Evolutionary conservation across 2,329 filamentous ascomycete genomes (phyloP).

Genomic region (Didymella pomorum): DNA sequence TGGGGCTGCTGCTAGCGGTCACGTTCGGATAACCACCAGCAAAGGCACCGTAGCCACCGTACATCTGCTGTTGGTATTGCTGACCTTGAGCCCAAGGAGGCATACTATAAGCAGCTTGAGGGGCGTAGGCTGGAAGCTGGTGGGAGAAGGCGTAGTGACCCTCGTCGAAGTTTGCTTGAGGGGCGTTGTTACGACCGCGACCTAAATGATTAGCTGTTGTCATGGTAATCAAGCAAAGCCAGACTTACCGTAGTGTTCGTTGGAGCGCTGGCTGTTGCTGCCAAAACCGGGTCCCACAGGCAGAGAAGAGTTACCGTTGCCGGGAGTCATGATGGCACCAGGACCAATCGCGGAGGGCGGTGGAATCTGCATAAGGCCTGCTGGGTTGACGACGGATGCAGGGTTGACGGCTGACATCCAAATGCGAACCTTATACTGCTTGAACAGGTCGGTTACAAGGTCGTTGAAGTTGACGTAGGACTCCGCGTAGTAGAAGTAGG

Average conservation of each 20-base stretch:
- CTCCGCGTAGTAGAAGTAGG: conserved; percentile 98
- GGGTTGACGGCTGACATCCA: conserved; percentile 99
- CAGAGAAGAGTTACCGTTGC: conserved; percentile 28
- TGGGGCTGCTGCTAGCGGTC: conserved; percentile 39
- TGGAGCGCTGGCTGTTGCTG: conserved; percentile 33
- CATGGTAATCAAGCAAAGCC: background rate
- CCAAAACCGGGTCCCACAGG: conserved; percentile 48
- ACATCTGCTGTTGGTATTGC: conserved; percentile 31
- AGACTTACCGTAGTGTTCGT: conserved; percentile 41
- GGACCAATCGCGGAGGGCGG: conserved; percentile 51
- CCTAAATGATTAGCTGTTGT: conserved; percentile 26
- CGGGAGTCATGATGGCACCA: conserved; percentile 45
- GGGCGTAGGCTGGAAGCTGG: conserved; percentile 38
- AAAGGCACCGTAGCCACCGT: conserved; percentile 32
- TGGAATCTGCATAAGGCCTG: conserved; percentile 43
- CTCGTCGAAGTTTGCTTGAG: conserved; percentile 37
- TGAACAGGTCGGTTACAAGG: conserved; percentile 95
- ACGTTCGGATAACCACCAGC: conserved; percentile 31
- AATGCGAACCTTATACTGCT: conserved; percentile 98
- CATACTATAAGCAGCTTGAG: conserved; percentile 39
- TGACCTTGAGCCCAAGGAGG: conserved; percentile 37
- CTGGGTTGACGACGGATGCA: conserved; percentile 73
- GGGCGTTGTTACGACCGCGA: conserved; percentile 28
- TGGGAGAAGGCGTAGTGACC: conserved; percentile 44
- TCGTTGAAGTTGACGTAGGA: conserved; percentile 99